Percentiles rank a stretch among this genome's conserved stretches.
phyloP scores from a whole-genome alignment of 192 early-diverging fungal species.

The Lobosporangium transversale region DNA sequence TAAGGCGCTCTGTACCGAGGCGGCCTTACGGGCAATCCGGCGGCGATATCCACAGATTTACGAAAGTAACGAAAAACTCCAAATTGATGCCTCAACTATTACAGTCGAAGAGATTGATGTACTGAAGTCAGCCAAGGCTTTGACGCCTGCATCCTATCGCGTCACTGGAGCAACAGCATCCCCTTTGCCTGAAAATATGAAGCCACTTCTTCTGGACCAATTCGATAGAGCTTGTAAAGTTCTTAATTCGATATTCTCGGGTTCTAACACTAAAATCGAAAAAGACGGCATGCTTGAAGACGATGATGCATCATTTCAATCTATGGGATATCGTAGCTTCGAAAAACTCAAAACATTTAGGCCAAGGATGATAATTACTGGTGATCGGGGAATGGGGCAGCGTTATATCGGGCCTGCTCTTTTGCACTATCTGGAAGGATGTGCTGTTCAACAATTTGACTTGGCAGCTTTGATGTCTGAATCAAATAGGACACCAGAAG shows the following conservation, averaged over 20 bases:
- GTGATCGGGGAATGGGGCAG: constrained; percentile 70
- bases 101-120: constrained; percentile 69
- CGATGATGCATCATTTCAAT: constrained; percentile 40
- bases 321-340: constrained; percentile 45
- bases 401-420: constrained; percentile 61
- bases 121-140: constrained; percentile 51
- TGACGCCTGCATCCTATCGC: constrained; percentile 59
- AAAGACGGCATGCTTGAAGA: constrained; percentile 15
- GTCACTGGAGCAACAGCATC: constrained; percentile 52
- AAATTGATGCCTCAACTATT: constrained; percentile 60
- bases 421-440: constrained; percentile 64
- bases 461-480: constrained; percentile 58
- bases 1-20: constrained; percentile 75
- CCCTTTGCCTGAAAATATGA: constrained; percentile 55
- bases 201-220: constrained; percentile 47
- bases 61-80: constrained; percentile 60
- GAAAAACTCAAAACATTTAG: constrained; percentile 55
- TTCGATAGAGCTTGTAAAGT: constrained; percentile 18
- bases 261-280: constrained; percentile 3
- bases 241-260: constrained; percentile 30
- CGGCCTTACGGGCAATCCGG: constrained; percentile 74
- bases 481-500: constrained; percentile 57
- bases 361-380: constrained; percentile 70
- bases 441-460: constrained; percentile 67
- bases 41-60: constrained; percentile 77